phyloP scores from a whole-genome alignment of 768 basidiomycete genomes.

The Amanita brunnescens region DNA sequence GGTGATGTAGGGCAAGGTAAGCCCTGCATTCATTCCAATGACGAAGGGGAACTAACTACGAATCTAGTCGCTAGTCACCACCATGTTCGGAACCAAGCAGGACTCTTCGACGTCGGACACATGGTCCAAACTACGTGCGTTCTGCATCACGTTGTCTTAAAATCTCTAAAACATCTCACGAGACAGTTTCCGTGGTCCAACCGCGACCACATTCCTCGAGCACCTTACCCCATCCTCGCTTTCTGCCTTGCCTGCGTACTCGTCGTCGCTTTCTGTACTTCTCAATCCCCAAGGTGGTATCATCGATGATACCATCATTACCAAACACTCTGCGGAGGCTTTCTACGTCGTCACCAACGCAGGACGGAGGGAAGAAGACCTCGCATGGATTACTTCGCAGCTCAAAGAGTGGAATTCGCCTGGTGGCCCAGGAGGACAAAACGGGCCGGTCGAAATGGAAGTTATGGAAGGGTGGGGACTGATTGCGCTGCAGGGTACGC shows the following conservation, averaged over 20 bases:
- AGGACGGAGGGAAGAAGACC: conserved; percentile 72
- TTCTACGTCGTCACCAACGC: conserved; percentile 98
- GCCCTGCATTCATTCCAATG: conserved; percentile 14
- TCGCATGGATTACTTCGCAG: conserved; percentile 64
- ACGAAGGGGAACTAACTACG: neutral
- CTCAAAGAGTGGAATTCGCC: conserved; percentile 73
- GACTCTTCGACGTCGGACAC: conserved; percentile 95
- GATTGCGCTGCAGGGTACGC: conserved; percentile 79
- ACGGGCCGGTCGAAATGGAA: conserved; percentile 69
- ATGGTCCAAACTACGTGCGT: conserved; percentile 90
- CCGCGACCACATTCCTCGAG: conserved; percentile 75
- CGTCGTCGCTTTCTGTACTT: conserved; percentile 82
- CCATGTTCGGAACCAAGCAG: conserved; percentile 73
- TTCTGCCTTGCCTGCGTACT: conserved; percentile 52
- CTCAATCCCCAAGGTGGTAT: conserved; percentile 89
- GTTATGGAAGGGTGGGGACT: conserved; percentile 81
- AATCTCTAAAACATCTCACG: neutral
- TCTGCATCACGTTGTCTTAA: neutral
- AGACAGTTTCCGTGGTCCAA: conserved; percentile 73
- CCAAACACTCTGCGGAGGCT: conserved; percentile 67
- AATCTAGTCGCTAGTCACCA: conserved; percentile 77
- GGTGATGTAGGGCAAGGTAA: conserved; percentile 72
- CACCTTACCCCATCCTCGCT: conserved; percentile 86
- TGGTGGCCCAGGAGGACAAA: conserved; percentile 23
- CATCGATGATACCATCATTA: conserved; percentile 92